phyloP scores from a whole-genome alignment of 1,284 basidiomycete species.

The Cerioporus squamosus region DNA sequence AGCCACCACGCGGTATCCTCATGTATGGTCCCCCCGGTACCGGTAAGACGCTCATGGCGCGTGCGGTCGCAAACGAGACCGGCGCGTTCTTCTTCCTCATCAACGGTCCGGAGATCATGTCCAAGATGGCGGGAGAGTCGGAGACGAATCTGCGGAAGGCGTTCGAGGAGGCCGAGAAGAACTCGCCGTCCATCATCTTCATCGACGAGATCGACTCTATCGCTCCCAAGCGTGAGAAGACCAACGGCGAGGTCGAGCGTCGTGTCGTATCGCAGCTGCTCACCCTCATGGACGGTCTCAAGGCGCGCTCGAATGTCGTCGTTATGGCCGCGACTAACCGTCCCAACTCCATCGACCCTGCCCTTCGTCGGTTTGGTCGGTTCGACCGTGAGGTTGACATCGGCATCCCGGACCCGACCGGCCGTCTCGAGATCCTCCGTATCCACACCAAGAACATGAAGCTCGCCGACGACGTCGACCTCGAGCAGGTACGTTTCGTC shows the following conservation, averaged over 20 bases:
- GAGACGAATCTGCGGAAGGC: conserved; percentile 98
- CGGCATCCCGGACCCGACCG: conserved; percentile 98
- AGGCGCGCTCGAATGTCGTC: conserved; percentile 98
- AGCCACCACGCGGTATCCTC: conserved; percentile 96
- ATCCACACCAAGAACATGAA: conserved; percentile 99
- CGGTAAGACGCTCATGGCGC: conserved; percentile 98
- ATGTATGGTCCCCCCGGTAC: conserved; percentile 98
- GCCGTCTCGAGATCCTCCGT: conserved; percentile 96
- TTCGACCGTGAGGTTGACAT: conserved; percentile 99
- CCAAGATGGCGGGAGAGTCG: conserved; percentile 98
- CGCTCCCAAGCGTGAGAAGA: conserved; percentile 99
- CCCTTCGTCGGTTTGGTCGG: conserved; percentile 96
- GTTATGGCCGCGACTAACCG: conserved; percentile 99
- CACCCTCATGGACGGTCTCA: conserved; percentile 98
- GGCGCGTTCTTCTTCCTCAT: conserved; percentile 99
- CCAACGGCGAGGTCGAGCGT: conserved; percentile 98
- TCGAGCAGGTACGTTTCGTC: conserved; percentile 75
- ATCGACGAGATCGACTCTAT: conserved; percentile 99
- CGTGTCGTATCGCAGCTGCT: conserved; percentile 98
- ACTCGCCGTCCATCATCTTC: conserved; percentile 99
- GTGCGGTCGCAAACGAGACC: conserved; percentile 99
- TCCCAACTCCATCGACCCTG: conserved; percentile 99
- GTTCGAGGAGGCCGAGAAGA: conserved; percentile 99
- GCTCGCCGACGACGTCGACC: conserved; percentile 95
- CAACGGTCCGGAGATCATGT: conserved; percentile 99